These are phyloP conservation scores for Cutaneotrichosporon spelunceum DNA, from an alignment of 1,284 basidiomycete genomes.

Conservation along the genomic window DNA sequence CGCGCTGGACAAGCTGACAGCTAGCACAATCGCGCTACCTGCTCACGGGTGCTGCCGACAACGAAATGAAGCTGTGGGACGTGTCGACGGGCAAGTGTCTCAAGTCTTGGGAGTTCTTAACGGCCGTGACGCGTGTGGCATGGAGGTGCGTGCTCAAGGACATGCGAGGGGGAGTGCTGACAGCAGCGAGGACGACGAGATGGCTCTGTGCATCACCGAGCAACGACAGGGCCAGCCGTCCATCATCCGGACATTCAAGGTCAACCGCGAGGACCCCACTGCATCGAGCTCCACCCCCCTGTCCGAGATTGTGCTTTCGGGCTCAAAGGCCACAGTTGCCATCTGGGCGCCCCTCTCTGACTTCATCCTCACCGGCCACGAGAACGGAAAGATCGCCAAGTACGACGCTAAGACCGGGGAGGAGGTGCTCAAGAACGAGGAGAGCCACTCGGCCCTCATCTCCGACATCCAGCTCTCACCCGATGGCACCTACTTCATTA, in stretches of 20 bases:
- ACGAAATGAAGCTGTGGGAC: constrained; percentile 86
- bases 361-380: constrained; percentile 88
- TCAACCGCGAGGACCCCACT: constrained; percentile 76
- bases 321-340: constrained; percentile 92
- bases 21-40: constrained; percentile 79
- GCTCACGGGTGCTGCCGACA: constrained; percentile 82
- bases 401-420: constrained; percentile 87
- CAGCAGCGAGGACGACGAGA: constrained; percentile 76
- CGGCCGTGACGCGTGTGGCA: constrained; percentile 91
- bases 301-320: constrained; percentile 79
- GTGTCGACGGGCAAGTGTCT: constrained; percentile 87
- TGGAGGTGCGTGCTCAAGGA: constrained; percentile 44
- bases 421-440: constrained; percentile 66
- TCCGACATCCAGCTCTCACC: constrained; percentile 90
- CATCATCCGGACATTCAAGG: constrained; percentile 65
- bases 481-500: constrained; percentile 93
- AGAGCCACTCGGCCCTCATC: constrained; percentile 74
- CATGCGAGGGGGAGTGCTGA: background rate
- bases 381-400: constrained; percentile 88
- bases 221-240: constrained; percentile 86
- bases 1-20: constrained; percentile 14
- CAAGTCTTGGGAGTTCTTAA: constrained; percentile 94
- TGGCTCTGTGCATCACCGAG: constrained; percentile 90
- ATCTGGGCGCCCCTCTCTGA: constrained; percentile 78
- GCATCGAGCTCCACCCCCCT: constrained; percentile 59